Conservation (phyloP, 371 early-diverging fungal species). For the Mucor plumbeus region DNA sequence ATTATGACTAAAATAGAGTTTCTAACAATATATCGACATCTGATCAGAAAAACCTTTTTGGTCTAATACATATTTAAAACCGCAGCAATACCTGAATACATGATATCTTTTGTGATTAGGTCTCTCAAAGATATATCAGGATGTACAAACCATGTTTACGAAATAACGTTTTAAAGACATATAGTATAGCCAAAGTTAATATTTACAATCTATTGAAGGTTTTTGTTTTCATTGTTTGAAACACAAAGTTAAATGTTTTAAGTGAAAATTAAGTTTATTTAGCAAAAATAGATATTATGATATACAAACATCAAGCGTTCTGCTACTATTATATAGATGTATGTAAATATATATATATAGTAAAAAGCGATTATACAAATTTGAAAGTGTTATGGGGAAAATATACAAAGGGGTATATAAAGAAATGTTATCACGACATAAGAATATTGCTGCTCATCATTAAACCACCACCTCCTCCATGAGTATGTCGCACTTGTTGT, state of each 20-base stretch:
- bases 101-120: no score
- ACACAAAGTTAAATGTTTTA: neutral
- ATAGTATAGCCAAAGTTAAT: neutral
- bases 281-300: neutral
- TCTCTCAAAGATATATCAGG: no score
- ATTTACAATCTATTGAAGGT: neutral
- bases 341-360: neutral
- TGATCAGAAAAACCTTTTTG: neutral
- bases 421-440: neutral
- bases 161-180: no score
- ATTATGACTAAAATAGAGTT: neutral
- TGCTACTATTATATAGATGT: neutral
- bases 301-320: neutral
- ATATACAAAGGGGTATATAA: neutral
- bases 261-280: neutral
- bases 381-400: neutral
- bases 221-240: neutral
- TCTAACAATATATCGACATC: neutral
- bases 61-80: neutral
- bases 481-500: slow-evolving; percentile 23
- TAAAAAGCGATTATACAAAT: neutral
- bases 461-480: neutral
- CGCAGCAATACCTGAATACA: neutral
- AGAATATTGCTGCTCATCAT: neutral
- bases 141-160: neutral